Conservation (phyloP, 1,284 basidiomycete species). For the Marasmius oreades region DNA sequence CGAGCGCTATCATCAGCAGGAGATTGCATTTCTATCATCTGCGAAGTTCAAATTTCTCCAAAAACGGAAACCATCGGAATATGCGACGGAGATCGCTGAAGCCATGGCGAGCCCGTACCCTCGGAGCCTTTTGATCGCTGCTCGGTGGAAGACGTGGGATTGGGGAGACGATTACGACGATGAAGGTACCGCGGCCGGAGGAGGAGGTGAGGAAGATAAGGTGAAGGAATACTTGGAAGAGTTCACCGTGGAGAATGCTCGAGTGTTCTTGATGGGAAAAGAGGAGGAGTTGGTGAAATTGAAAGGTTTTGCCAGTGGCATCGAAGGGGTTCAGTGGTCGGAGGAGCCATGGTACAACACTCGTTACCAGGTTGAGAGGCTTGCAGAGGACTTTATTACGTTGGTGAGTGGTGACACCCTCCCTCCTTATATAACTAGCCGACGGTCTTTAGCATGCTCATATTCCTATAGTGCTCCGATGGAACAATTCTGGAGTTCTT, state of each 20-base stretch:
- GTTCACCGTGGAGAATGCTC: constrained; percentile 60
- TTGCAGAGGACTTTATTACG: constrained; percentile 61
- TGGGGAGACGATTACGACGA: constrained; percentile 53
- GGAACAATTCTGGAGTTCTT: constrained; percentile 52
- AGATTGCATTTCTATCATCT: constrained; percentile 71
- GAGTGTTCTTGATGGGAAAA: constrained; percentile 77
- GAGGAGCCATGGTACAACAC: constrained; percentile 88
- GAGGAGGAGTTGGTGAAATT: constrained; percentile 61
- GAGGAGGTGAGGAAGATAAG: constrained; percentile 40
- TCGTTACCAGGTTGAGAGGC: constrained; percentile 67
- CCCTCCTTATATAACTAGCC: too few species aligned
- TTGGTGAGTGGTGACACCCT: constrained; percentile 42
- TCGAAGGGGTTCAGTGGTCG: constrained; percentile 46
- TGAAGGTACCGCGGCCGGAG: constrained; percentile 24
- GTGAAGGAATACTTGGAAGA: constrained; percentile 63
- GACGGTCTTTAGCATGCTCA: too few species aligned
- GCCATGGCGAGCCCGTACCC: constrained; percentile 80
- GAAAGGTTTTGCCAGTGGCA: constrained; percentile 34
- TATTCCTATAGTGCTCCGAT: background rate
- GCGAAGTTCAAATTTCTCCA: constrained; percentile 90
- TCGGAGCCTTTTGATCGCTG: constrained; percentile 74
- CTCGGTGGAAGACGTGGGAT: constrained; percentile 73
- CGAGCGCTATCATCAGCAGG: constrained; percentile 74
- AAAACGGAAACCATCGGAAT: constrained; percentile 79
- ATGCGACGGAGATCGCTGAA: constrained; percentile 77